A percentile compares a stretch with the other conserved stretches of the same genome.
Evolutionary conservation across 2,329 filamentous ascomycete species (phyloP).

Genomic region (Dactylellina sp.): DNA sequence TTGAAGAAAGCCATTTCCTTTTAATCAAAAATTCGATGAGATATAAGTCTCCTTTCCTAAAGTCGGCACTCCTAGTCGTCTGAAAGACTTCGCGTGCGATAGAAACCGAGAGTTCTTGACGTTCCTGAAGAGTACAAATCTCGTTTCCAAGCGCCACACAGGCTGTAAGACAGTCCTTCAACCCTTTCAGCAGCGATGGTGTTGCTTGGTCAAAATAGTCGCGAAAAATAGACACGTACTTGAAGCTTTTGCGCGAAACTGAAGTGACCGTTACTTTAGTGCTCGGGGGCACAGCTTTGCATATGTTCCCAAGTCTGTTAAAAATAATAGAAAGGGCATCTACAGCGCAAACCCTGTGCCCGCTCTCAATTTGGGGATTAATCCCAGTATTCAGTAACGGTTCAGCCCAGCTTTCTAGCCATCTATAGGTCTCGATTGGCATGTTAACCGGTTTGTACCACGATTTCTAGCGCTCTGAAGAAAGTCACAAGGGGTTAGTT

Average conservation of each 20-base stretch:
- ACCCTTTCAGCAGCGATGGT: conserved; percentile 34
- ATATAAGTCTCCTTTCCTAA: conserved; percentile 51
- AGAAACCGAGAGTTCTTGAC: conserved; percentile 16
- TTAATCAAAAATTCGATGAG: conserved; percentile 48
- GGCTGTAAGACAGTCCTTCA: conserved; percentile 49
- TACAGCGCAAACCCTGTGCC: conserved; percentile 30
- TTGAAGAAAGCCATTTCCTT: conserved; percentile 60
- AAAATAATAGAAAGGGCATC: conserved; percentile 46
- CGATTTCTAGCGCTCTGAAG: background rate
- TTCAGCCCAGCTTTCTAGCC: conserved; percentile 33
- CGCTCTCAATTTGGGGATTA: conserved; percentile 30
- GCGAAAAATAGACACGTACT: conserved; percentile 30
- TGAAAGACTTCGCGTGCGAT: conserved; percentile 36
- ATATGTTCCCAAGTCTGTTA: conserved; percentile 38
- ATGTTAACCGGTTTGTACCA: conserved; percentile 15
- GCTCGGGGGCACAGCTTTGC: conserved; percentile 5
- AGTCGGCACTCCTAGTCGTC: conserved; percentile 3
- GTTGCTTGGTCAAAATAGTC: conserved; percentile 52
- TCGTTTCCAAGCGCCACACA: conserved; percentile 41
- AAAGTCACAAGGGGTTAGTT: background rate
- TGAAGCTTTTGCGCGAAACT: background rate
- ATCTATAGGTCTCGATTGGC: conserved; percentile 40
- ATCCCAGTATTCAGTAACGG: conserved; percentile 29
- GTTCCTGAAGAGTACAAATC: conserved; percentile 16
- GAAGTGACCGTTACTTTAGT: background rate